A percentile compares a stretch with the other conserved stretches of the same genome.
phyloP scores from a whole-genome alignment of 176 grass and related monocot genomes.

The Avena sativa region DNA sequence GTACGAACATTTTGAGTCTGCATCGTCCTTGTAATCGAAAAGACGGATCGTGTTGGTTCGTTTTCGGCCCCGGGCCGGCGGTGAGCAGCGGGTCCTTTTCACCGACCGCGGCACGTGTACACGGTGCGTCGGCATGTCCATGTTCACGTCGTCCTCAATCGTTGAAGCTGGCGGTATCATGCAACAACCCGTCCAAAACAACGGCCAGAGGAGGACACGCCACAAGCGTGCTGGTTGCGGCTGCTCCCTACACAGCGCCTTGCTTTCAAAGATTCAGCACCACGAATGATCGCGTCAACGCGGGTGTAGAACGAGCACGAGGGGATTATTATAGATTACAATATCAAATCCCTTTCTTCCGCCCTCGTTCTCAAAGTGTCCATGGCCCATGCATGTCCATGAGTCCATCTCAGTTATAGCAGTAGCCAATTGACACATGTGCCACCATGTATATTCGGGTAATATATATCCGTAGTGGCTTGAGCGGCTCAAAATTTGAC shows the following conservation, averaged over 20 bases:
- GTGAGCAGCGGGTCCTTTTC: neutral
- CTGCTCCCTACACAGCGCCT: neutral
- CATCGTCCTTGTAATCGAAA: slow-evolving; percentile 1
- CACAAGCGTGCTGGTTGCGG: neutral
- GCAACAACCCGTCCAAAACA: neutral
- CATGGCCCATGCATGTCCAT: too few relatives aligned
- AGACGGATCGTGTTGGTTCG: neutral
- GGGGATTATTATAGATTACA: too few relatives aligned
- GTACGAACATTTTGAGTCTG: neutral
- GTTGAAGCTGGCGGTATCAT: neutral
- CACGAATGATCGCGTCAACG: too few relatives aligned
- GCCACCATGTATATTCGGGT: too few relatives aligned
- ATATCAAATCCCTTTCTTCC: too few relatives aligned
- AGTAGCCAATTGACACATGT: too few relatives aligned
- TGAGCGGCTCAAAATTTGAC: too few relatives aligned
- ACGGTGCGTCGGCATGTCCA: too few relatives aligned
- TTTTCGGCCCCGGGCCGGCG: neutral
- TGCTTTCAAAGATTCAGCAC: neutral
- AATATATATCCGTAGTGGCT: too few relatives aligned
- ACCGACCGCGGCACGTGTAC: neutral
- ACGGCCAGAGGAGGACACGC: neutral
- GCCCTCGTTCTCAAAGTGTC: too few relatives aligned
- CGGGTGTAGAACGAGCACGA: too few relatives aligned
- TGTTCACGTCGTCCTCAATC: neutral
- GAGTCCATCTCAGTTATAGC: too few relatives aligned